phyloP scores from a whole-genome alignment of 1,139 yeast species.

The Pichia sp. region DNA sequence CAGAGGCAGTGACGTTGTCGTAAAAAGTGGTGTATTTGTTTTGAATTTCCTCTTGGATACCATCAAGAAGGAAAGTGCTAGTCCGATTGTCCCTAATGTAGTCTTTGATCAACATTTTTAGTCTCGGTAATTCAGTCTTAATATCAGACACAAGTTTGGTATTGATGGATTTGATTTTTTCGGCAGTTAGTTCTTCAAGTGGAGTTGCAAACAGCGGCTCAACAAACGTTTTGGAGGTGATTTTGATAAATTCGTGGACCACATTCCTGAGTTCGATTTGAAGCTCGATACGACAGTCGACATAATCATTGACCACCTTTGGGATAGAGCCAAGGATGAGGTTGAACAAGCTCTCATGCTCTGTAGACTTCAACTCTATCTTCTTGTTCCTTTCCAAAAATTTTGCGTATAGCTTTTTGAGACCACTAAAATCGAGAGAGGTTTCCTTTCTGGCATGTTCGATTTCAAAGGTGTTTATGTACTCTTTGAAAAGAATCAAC shows the following conservation, averaged over 20 bases:
- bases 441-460: slow-evolving; percentile 71
- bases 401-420: slow-evolving; percentile 32
- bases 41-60: slow-evolving; percentile 53
- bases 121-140: slow-evolving; percentile 50
- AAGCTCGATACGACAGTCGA: slow-evolving; percentile 78
- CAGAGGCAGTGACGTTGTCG: slow-evolving; percentile 22
- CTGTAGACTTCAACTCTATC: slow-evolving; percentile 11
- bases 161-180: slow-evolving; percentile 23
- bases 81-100: slow-evolving; percentile 42
- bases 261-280: slow-evolving; percentile 68
- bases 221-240: slow-evolving; percentile 37
- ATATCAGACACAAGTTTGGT: slow-evolving; percentile 45
- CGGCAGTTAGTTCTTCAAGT: slow-evolving; percentile 17
- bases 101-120: slow-evolving; percentile 46
- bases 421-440: slow-evolving; percentile 75
- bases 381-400: slow-evolving; percentile 19
- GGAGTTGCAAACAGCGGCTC: slow-evolving; percentile 18
- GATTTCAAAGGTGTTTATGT: slow-evolving; percentile 75
- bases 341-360: slow-evolving; percentile 39
- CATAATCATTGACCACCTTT: slow-evolving; percentile 76
- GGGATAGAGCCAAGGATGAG: slow-evolving; percentile 73
- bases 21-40: slow-evolving; percentile 47
- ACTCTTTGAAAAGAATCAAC: slow-evolving; percentile 64
- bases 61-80: slow-evolving; percentile 50
- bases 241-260: slow-evolving; percentile 57